These are phyloP conservation scores for Posidonia oceanica DNA, from an alignment of 116 monocot species.

Conservation along the genomic window DNA sequence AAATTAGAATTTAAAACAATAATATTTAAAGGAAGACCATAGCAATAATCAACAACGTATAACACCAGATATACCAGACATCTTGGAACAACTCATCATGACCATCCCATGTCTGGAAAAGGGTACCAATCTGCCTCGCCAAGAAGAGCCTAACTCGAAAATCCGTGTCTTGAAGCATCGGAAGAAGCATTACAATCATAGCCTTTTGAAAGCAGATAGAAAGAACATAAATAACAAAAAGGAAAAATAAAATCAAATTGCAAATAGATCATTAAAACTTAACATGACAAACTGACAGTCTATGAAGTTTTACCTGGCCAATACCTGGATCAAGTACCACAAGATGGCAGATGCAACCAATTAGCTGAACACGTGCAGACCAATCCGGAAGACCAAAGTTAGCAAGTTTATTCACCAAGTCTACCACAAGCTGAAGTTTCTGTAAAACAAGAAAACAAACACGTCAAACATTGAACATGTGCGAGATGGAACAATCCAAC, in stretches of 20 bases:
- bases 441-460: conserved; percentile 14
- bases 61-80: conserved; percentile 47
- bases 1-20: background rate
- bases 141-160: conserved; percentile 79
- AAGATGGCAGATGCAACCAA: conserved; percentile 61
- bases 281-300: background rate
- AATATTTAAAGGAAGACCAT: background rate
- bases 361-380: conserved; percentile 43
- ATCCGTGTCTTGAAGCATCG: conserved; percentile 78
- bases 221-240: background rate
- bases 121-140: conserved; percentile 51
- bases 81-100: conserved; percentile 85
- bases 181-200: conserved; percentile 64
- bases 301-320: conserved; percentile 45
- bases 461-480: background rate
- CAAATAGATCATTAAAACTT: background rate
- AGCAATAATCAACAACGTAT: background rate
- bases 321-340: conserved; percentile 52
- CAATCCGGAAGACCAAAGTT: conserved; percentile 53
- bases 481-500: background rate
- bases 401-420: conserved; percentile 37
- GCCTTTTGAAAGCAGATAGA: conserved; percentile 21
- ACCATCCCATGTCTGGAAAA: conserved; percentile 96
- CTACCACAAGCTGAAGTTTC: conserved; percentile 33
- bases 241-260: background rate